Percentiles rank a stretch among this genome's conserved stretches.
Conservation (phyloP, 495 filamentous ascomycete genomes). For the Penicillium simplicissimum region DNA sequence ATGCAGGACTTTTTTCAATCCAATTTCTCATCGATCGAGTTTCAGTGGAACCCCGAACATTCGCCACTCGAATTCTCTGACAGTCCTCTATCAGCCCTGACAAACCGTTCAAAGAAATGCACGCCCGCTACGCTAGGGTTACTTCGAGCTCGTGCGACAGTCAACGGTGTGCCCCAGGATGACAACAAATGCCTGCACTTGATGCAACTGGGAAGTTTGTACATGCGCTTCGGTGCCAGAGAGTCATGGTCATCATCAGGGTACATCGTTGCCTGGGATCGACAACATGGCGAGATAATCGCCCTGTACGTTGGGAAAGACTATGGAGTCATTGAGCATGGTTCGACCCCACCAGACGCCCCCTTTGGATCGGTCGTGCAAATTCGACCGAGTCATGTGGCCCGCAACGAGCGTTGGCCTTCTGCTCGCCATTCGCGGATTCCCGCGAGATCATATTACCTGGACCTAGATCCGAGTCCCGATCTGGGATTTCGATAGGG, state of each 20-base stretch:
- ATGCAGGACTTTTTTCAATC: background rate
- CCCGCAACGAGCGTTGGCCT: background rate
- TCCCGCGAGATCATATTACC: slow-evolving; percentile 17
- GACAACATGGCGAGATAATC: slow-evolving; percentile 32
- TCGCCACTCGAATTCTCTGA: slow-evolving; percentile 34
- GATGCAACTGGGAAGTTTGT: slow-evolving; percentile 41
- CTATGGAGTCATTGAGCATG: slow-evolving; percentile 22
- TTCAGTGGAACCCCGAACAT: slow-evolving; percentile 36
- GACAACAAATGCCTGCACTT: slow-evolving; percentile 28
- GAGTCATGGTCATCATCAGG: slow-evolving; percentile 35
- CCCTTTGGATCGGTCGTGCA: slow-evolving; percentile 26
- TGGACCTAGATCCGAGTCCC: slow-evolving; percentile 35
- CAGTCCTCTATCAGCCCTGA: slow-evolving; percentile 9
- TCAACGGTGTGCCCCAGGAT: slow-evolving; percentile 19
- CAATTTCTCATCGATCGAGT: slow-evolving; percentile 14
- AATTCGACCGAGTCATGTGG: slow-evolving; percentile 16
- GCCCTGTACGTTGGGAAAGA: slow-evolving; percentile 31
- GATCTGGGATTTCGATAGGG: slow-evolving; percentile 22
- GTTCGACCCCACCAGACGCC: slow-evolving; percentile 13
- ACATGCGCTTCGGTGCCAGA: slow-evolving; percentile 16
- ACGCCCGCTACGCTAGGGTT: slow-evolving; percentile 33
- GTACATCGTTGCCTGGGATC: slow-evolving; percentile 44
- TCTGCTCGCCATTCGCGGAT: slow-evolving; percentile 12
- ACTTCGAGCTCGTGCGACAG: slow-evolving; percentile 26
- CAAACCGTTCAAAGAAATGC: slow-evolving; percentile 14